phyloP scores from a whole-genome alignment of 441 rosid species.

The Francoa sonchifolia region DNA sequence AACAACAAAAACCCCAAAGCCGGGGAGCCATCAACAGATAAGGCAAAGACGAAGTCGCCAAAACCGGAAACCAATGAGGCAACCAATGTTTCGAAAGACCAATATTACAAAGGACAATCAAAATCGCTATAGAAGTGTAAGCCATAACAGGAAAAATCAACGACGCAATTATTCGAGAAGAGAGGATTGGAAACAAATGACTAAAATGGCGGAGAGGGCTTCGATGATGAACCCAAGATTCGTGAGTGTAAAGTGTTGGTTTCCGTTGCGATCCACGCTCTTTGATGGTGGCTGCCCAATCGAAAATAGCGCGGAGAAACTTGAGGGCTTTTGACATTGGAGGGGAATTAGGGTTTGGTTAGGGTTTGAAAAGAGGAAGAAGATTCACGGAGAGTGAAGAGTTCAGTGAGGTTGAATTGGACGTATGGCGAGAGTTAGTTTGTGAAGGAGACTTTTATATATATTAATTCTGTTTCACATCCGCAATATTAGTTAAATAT shows the following conservation, averaged over 20 bases:
- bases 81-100: constrained; percentile 46
- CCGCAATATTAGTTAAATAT: too few species aligned
- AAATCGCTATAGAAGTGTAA: constrained; percentile 52
- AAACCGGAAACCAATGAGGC: constrained; percentile 53
- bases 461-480: too few species aligned
- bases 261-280: constrained; percentile 74
- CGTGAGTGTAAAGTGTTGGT: constrained; percentile 59
- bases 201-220: constrained; percentile 80
- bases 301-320: constrained; percentile 57
- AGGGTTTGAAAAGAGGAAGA: too few species aligned
- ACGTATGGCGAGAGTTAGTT: too few species aligned
- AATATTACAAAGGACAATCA: constrained; percentile 52
- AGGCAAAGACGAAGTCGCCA: constrained; percentile 67
- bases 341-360: constrained; percentile 4
- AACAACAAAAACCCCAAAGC: constrained; percentile 76
- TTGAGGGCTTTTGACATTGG: constrained; percentile 21
- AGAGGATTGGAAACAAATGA: constrained; percentile 54
- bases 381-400: too few species aligned
- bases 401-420: too few species aligned
- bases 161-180: constrained; percentile 73
- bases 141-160: constrained; percentile 65
- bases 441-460: too few species aligned
- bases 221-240: constrained; percentile 66
- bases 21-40: constrained; percentile 85
- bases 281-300: constrained; percentile 70